Evolutionary conservation across 257 asterid genomes (phyloP).

Genomic region (Plantago elongata): DNA sequence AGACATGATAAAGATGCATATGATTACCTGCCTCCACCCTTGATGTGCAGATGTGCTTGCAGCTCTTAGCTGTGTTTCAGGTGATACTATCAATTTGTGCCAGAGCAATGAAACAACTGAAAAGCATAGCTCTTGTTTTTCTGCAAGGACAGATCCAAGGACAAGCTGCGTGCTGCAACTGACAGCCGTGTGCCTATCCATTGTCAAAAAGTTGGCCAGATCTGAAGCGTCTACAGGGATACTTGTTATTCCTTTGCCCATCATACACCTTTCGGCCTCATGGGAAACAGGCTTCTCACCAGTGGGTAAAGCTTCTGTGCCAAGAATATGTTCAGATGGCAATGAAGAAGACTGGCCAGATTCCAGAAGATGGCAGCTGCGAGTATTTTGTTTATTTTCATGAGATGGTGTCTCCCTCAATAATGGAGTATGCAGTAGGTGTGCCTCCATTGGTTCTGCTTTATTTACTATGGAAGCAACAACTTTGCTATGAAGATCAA

Average conservation of each 20-base stretch:
- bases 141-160: constrained; percentile 68
- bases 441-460: constrained; percentile 93
- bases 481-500: constrained; percentile 84
- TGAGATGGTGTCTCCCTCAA: constrained; percentile 41
- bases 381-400: constrained; percentile 42
- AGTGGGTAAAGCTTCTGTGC: constrained; percentile 34
- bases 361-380: constrained; percentile 46
- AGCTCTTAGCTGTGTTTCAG: constrained; percentile 83
- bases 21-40: constrained; percentile 97
- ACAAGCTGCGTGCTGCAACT: constrained; percentile 72
- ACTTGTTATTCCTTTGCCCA: constrained; percentile 52
- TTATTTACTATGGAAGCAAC: constrained; percentile 87
- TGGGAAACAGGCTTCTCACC: constrained; percentile 30
- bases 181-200: constrained; percentile 86
- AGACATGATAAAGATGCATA: background rate
- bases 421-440: constrained; percentile 50
- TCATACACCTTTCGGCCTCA: constrained; percentile 34
- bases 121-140: constrained; percentile 86
- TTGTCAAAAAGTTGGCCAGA: constrained; percentile 85
- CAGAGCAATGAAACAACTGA: constrained; percentile 96
- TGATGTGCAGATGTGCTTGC: constrained; percentile 97
- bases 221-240: constrained; percentile 83
- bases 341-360: constrained; percentile 43
- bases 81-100: constrained; percentile 93
- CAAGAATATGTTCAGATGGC: constrained; percentile 34